Conservation (phyloP, 768 basidiomycete species). For the Sporobolomyces pararoseus region DNA sequence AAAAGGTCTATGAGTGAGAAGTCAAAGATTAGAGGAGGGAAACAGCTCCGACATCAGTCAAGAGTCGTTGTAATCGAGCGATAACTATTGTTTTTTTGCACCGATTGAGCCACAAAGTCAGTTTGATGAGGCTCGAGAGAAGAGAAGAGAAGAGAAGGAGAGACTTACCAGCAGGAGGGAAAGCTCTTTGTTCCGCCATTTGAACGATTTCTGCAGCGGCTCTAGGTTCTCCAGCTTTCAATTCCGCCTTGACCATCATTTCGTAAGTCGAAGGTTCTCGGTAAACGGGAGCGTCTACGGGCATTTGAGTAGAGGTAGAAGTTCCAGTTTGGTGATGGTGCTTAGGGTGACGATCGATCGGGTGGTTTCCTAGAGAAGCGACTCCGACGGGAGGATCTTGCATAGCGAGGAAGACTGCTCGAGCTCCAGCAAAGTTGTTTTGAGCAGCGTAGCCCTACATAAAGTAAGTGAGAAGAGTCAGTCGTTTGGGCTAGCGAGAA, state of each 20-base stretch:
- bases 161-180: slow-evolving; percentile 41
- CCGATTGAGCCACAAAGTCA: no score
- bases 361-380: slow-evolving; percentile 84
- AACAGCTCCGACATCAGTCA: slow-evolving; percentile 31
- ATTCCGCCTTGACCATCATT: slow-evolving; percentile 87
- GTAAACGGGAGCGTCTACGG: slow-evolving; percentile 60
- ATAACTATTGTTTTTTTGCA: no score
- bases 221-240: slow-evolving; percentile 69
- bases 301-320: not conserved
- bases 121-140: no score
- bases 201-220: slow-evolving; percentile 66
- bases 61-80: slow-evolving; percentile 26
- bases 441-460: slow-evolving; percentile 61
- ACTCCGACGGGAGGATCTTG: slow-evolving; percentile 75
- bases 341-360: slow-evolving; percentile 57
- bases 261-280: slow-evolving; percentile 95
- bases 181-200: slow-evolving; percentile 40
- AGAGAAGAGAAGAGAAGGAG: no score
- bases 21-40: not conserved
- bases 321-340: slow-evolving; percentile 28
- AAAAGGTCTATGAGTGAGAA: not conserved
- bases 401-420: slow-evolving; percentile 73
- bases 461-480: not conserved
- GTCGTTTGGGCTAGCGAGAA: no score
- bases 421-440: slow-evolving; percentile 66